Percentiles rank a stretch among this genome's conserved stretches.
These are phyloP conservation scores for Houttuynia cordata DNA, from an alignment of 164 flowering plant species.

Conservation along the genomic window DNA sequence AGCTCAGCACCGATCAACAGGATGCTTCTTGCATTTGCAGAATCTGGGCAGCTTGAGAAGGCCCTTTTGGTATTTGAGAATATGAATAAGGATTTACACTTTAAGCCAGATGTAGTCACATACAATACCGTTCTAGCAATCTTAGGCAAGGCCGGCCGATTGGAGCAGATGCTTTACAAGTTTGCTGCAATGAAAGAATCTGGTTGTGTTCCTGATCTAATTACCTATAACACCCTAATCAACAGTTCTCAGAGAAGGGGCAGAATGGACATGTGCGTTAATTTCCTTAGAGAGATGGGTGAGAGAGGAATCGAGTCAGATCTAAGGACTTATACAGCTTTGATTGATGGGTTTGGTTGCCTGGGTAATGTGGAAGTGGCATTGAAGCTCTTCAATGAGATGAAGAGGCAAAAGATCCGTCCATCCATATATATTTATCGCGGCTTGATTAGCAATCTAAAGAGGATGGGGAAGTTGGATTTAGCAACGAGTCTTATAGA, in stretches of 20 bases:
- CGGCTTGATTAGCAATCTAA: constrained; percentile 39
- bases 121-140: constrained; percentile 55
- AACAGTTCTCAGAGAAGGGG: constrained; percentile 53
- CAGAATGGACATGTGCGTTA: constrained; percentile 47
- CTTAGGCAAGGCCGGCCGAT: constrained; percentile 47
- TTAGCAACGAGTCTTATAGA: constrained; percentile 31
- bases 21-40: constrained; percentile 53
- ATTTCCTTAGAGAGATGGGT: constrained; percentile 42
- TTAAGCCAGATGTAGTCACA: constrained; percentile 60
- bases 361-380: constrained; percentile 60
- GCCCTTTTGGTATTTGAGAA: constrained; percentile 58
- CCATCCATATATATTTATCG: constrained; percentile 64
- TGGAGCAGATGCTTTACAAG: constrained; percentile 55
- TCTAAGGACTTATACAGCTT: constrained; percentile 68
- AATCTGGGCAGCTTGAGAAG: constrained; percentile 48
- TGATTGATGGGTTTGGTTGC: constrained; percentile 68
- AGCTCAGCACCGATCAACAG: constrained; percentile 38
- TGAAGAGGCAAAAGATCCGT: constrained; percentile 41
- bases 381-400: constrained; percentile 48
- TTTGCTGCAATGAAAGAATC: constrained; percentile 54
- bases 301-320: constrained; percentile 59
- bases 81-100: constrained; percentile 40
- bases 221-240: constrained; percentile 68
- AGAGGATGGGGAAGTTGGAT: constrained; percentile 55
- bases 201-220: constrained; percentile 42